phyloP scores from a whole-genome alignment of 495 filamentous ascomycete genomes.

The Tuber melanosporum region DNA sequence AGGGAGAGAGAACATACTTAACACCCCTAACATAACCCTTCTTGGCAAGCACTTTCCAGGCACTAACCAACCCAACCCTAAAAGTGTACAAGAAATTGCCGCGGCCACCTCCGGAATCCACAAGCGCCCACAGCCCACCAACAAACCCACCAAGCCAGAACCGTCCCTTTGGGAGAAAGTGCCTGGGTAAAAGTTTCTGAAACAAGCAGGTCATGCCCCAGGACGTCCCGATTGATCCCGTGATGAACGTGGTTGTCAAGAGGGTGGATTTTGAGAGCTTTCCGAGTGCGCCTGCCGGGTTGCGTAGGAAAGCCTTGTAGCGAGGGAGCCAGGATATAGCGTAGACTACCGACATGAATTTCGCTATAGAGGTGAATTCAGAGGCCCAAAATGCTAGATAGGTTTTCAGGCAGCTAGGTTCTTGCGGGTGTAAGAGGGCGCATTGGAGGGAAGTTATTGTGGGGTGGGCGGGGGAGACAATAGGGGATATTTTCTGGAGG shows the following conservation, averaged over 20 bases:
- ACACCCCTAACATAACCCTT: slow-evolving; percentile 72
- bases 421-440: slow-evolving; percentile 80
- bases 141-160: slow-evolving; percentile 84
- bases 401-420: slow-evolving; percentile 78
- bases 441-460: slow-evolving; percentile 75
- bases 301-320: slow-evolving; percentile 57
- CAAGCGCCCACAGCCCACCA: slow-evolving; percentile 73
- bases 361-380: slow-evolving; percentile 69
- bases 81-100: slow-evolving; percentile 64
- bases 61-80: slow-evolving; percentile 64
- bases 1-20: slow-evolving; percentile 40
- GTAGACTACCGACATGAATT: slow-evolving; percentile 66
- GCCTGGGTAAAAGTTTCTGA: slow-evolving; percentile 66
- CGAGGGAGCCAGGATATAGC: slow-evolving; percentile 59
- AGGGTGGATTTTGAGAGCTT: slow-evolving; percentile 57
- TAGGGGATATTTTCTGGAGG: slow-evolving; percentile 63
- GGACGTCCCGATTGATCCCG: slow-evolving; percentile 66
- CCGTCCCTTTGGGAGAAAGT: slow-evolving; percentile 67
- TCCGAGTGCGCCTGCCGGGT: slow-evolving; percentile 61
- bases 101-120: slow-evolving; percentile 58
- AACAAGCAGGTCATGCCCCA: slow-evolving; percentile 89
- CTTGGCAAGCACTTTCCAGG: slow-evolving; percentile 91
- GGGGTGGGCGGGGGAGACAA: slow-evolving; percentile 78
- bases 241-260: slow-evolving; percentile 64
- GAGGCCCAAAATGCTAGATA: slow-evolving; percentile 76